These are phyloP conservation scores for Ustilago cynodontis DNA, from an alignment of 1,284 basidiomycete species.

Conservation along the genomic window DNA sequence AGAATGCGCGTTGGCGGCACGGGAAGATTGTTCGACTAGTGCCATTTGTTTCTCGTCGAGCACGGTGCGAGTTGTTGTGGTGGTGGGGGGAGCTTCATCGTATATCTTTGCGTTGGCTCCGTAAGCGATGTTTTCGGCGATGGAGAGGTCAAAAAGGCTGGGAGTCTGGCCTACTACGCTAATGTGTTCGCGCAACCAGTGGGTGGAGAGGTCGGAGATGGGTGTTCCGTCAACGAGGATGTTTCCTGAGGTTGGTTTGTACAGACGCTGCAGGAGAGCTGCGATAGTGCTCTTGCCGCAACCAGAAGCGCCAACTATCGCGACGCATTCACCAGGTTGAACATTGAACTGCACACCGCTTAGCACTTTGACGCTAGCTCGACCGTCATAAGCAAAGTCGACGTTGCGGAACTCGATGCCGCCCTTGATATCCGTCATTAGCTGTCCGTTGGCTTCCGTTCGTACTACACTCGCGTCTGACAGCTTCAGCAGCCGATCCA, in stretches of 20 bases:
- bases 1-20: slow-evolving; percentile 84
- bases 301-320: slow-evolving; percentile 64
- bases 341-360: slow-evolving; percentile 41
- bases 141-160: slow-evolving; percentile 57
- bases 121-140: slow-evolving; percentile 61
- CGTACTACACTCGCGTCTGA: neutral
- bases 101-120: slow-evolving; percentile 43
- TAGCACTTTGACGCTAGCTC: slow-evolving; percentile 41
- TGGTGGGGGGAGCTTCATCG: neutral
- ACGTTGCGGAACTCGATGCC: slow-evolving; percentile 56
- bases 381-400: slow-evolving; percentile 51
- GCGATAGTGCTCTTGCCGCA: slow-evolving; percentile 66
- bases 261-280: slow-evolving; percentile 62
- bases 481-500: slow-evolving; percentile 77
- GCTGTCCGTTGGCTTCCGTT: slow-evolving; percentile 14
- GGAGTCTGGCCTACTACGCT: slow-evolving; percentile 61
- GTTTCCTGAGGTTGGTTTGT: slow-evolving; percentile 56
- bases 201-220: slow-evolving; percentile 21
- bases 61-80: neutral
- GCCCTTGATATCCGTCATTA: slow-evolving; percentile 29
- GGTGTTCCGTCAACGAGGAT: slow-evolving; percentile 51
- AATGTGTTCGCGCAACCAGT: slow-evolving; percentile 60
- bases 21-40: slow-evolving; percentile 79
- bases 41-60: slow-evolving; percentile 47
- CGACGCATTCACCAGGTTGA: slow-evolving; percentile 59